phyloP scores from a whole-genome alignment of 2,329 filamentous ascomycete genomes.

The Fusarium nematophilum region DNA sequence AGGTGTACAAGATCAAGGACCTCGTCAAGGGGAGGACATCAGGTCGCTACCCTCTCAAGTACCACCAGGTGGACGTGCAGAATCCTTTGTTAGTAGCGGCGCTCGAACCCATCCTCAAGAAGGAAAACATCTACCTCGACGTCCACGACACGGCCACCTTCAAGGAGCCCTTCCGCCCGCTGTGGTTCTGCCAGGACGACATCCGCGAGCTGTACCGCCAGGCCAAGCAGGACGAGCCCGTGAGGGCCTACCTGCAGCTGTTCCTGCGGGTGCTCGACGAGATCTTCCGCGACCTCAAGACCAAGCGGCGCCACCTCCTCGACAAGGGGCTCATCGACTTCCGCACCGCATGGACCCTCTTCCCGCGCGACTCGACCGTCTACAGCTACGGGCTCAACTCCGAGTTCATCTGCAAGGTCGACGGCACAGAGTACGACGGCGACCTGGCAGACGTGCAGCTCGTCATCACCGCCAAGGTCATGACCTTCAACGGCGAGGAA shows the following conservation, averaged over 20 bases:
- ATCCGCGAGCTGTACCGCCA: slow-evolving; percentile 49
- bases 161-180: slow-evolving; percentile 52
- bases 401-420: slow-evolving; percentile 55
- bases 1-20: slow-evolving; percentile 60
- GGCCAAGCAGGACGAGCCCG: slow-evolving; percentile 39
- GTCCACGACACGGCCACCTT: slow-evolving; percentile 51
- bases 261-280: slow-evolving; percentile 56
- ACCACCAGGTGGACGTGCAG: slow-evolving; percentile 56
- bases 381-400: slow-evolving; percentile 54
- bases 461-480: slow-evolving; percentile 47
- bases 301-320: slow-evolving; percentile 51
- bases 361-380: slow-evolving; percentile 53
- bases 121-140: slow-evolving; percentile 55
- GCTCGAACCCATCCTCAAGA: slow-evolving; percentile 56
- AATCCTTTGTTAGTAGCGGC: slow-evolving; percentile 55
- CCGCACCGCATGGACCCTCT: slow-evolving; percentile 57
- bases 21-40: slow-evolving; percentile 52
- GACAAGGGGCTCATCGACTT: slow-evolving; percentile 54
- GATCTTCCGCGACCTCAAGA: slow-evolving; percentile 54
- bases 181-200: slow-evolving; percentile 59
- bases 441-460: slow-evolving; percentile 30
- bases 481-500: slow-evolving; percentile 53
- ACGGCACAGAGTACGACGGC: slow-evolving; percentile 46
- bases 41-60: slow-evolving; percentile 53
- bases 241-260: slow-evolving; percentile 54